Evolutionary conservation across 148 eudicot species (phyloP), one percentile per base, ranked within the genome.

Genomic region (Chenopodium berlandieri): DNA sequence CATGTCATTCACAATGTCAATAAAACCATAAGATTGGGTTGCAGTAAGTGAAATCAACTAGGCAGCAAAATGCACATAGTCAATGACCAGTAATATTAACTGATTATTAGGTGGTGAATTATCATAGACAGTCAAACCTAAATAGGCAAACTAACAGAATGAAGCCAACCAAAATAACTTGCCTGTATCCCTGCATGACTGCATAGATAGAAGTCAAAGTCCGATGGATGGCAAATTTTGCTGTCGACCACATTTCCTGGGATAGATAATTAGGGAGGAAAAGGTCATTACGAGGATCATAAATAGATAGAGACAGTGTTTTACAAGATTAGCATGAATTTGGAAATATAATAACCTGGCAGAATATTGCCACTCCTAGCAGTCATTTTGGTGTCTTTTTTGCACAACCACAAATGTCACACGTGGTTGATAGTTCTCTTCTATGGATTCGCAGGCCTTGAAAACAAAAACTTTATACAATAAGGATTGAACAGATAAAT

Each of bases 111-210:
- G 2, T 7, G 48, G 48, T 46, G 48, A 46, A 46, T 13, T 50
- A 50, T 10, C 54, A 2, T 50, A 0, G 54, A 10, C 14, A 50
- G 14, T 10, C 3, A 11, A 1, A 47, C 50, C 50, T 47, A 47
- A 47, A 47, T 8, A 50, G 14, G 54, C 54, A 11, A 48, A 12
- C 54, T 48, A 50, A 19, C 34, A 37, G 9, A 54, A 9, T 63
- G 13, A 48, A 48, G 54, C 12, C 7, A 47, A 50, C 17, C 50
- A 40, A 9, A 47, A 19, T 34, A 37, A 50, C 20, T 79, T 85
- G 91, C 98, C 97, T 92, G 89, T 54, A 96, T 92, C 0, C 99
- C 99, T 20, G 97, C 92, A 87, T 95, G 95, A 83, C 98, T 89
- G 83, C 92, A 92, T 0, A 94, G 82, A 77, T 87, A 94, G 48